Evolutionary conservation across 352 stramenopile genomes (phyloP), one percentile per base, ranked within the genome.

Genomic region (Pythium grandisporangium): DNA sequence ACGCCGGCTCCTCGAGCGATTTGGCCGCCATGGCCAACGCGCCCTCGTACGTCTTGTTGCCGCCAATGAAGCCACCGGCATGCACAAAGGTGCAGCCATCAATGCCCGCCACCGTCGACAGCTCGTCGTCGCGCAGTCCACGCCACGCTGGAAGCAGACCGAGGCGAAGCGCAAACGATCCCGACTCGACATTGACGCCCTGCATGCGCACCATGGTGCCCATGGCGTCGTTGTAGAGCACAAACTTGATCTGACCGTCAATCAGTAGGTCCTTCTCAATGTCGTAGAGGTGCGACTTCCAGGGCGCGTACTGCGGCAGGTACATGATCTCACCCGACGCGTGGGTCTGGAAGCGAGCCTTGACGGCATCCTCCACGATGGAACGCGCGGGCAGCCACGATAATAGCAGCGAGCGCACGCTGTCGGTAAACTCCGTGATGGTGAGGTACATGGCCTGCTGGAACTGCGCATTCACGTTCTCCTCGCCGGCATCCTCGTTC

Each of bases 1-100:
- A n/a, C n/a, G n/a, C n/a, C n/a, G n/a, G n/a, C n/a, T n/a, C 45
- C 23, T 73, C 53, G 10, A 92, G 55, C 16, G 74, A 85, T 49
- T 79, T 59, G 30, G 66, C 58, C 0, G 95, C 96, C 95, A 99
- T 99, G 42, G 89, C 52, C 29, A 99, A 60, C 4, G 90, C 96
- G 20, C 95, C 96, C 43, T 98, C 90, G 48, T 85, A 96, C 27
- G 74, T 98, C 39, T 86, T 82, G 72, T 98, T 98, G 47, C 95
- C 96, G 11, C 96, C 96, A 47, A 99, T 99, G 67, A 99, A 99
- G 27, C 96, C 96, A n/a, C 84, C 88, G 4, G 89, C 95, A 72
- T 99, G 96, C 49, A 97, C 88, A 62, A 99, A 99, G 3, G 86
- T 96, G 66, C 84, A 95, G 48, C 86, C 95, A 14, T 80, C 61